Percentiles rank a stretch among this genome's conserved stretches.
Evolutionary conservation across 257 asterid genomes (phyloP).

Genomic region (Nicotiana otophora): DNA sequence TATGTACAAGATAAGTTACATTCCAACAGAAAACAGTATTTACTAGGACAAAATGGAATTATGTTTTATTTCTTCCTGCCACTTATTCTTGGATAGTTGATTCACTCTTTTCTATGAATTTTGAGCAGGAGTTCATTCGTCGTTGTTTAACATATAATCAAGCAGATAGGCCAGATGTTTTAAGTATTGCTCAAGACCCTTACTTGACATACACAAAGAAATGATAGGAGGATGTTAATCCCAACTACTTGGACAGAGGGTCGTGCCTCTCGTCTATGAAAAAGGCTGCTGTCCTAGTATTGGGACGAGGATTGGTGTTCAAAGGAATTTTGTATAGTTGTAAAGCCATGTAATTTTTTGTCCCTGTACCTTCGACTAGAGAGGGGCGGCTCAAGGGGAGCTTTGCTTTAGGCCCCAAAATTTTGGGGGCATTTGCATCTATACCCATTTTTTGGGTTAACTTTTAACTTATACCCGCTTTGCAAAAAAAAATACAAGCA

Average conservation of each 20-base stretch:
- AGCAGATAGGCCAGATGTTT: slow-evolving; percentile 88
- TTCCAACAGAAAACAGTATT: background rate
- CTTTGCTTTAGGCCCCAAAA: no score
- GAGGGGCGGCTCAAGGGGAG: no score
- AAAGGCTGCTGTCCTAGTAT: background rate
- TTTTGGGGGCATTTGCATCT: no score
- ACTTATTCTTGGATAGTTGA: background rate
- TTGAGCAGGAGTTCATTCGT: slow-evolving; percentile 78
- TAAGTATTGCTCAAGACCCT: slow-evolving; percentile 82
- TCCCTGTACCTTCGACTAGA: background rate
- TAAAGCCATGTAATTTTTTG: slow-evolving; percentile 23
- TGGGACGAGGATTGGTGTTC: slow-evolving; percentile 1
- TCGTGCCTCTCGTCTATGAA: background rate
- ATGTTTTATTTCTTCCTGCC: background rate
- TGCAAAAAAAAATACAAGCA: no score
- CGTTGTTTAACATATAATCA: slow-evolving; percentile 88
- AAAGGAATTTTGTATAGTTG: slow-evolving; percentile 49
- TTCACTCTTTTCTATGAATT: background rate
- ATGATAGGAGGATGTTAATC: slow-evolving; percentile 24
- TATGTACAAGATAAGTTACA: background rate
- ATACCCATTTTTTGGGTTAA: no score
- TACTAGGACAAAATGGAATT: background rate
- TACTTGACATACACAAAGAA: slow-evolving; percentile 73
- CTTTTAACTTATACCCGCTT: no score
- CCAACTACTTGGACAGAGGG: background rate